A percentile compares a stretch with the other conserved stretches of the same genome.
phyloP scores from a whole-genome alignment of 2,329 filamentous ascomycete species.

The Penicillium concentricum region DNA sequence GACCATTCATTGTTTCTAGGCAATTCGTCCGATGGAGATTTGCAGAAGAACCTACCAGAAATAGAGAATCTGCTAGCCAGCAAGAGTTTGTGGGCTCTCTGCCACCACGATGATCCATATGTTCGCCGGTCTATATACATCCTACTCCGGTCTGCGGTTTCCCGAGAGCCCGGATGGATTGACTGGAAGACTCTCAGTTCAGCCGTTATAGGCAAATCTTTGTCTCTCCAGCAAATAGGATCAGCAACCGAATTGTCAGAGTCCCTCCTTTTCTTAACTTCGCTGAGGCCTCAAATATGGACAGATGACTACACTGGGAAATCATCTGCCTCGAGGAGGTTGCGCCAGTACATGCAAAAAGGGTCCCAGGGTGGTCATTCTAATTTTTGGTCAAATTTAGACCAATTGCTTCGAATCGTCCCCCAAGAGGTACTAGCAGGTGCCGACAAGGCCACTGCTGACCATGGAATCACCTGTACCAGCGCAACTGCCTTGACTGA shows the following conservation, averaged over 20 bases:
- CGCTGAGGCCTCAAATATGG: slow-evolving; percentile 69
- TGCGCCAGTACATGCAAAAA: slow-evolving; percentile 73
- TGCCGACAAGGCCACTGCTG: slow-evolving; percentile 23
- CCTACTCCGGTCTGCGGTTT: slow-evolving; percentile 53
- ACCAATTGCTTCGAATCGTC: slow-evolving; percentile 58
- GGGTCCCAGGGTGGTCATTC: slow-evolving; percentile 76
- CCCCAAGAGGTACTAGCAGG: slow-evolving; percentile 50
- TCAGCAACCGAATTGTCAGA: slow-evolving; percentile 72
- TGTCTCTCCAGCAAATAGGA: slow-evolving; percentile 69
- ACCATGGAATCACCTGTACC: slow-evolving; percentile 38
- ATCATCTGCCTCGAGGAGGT: slow-evolving; percentile 54
- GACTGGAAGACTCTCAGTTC: slow-evolving; percentile 68
- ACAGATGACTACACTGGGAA: slow-evolving; percentile 61
- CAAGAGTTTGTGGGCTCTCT: slow-evolving; percentile 60
- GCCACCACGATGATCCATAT: slow-evolving; percentile 55
- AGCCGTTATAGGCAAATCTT: slow-evolving; percentile 70
- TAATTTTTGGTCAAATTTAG: slow-evolving; percentile 71
- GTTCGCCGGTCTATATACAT: slow-evolving; percentile 60
- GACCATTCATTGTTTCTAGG: slow-evolving; percentile 24
- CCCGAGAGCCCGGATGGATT: slow-evolving; percentile 46
- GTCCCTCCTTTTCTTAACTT: slow-evolving; percentile 66
- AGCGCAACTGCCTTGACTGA: slow-evolving; percentile 62
- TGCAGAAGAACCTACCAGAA: slow-evolving; percentile 58
- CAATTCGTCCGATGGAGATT: slow-evolving; percentile 46
- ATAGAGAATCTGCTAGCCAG: slow-evolving; percentile 68